Conservation (phyloP, 305 asterid species). For the Withania somnifera region DNA sequence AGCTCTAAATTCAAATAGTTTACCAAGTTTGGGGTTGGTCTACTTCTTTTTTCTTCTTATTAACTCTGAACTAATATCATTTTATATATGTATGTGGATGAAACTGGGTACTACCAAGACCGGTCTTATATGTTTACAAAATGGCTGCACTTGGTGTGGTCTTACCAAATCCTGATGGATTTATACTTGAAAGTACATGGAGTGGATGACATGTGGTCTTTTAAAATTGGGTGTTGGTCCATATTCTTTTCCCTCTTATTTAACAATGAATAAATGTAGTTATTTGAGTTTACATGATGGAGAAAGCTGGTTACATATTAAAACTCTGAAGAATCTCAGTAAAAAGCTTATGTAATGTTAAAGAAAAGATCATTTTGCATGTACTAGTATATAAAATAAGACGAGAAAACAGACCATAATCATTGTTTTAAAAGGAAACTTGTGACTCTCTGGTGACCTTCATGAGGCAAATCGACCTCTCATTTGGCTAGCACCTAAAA, state of each 20-base stretch:
- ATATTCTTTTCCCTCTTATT: neutral
- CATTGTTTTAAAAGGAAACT: neutral
- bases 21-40: neutral
- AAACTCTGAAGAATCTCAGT: neutral
- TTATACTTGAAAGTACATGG: neutral
- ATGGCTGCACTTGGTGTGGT: neutral
- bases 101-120: neutral
- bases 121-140: neutral
- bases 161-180: neutral
- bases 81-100: neutral
- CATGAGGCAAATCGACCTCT: neutral
- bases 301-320: neutral
- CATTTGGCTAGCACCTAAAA: neutral
- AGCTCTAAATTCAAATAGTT: neutral
- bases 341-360: neutral
- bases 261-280: neutral
- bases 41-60: too few relatives aligned
- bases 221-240: neutral
- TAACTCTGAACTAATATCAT: neutral
- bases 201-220: neutral
- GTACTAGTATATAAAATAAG: neutral
- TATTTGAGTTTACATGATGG: neutral
- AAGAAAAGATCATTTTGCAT: neutral
- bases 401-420: neutral
- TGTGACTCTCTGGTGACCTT: neutral